Base-by-base conservation (phyloP, 2,329 filamentous ascomycete genomes). In the Apiospora arundinis region DNA sequence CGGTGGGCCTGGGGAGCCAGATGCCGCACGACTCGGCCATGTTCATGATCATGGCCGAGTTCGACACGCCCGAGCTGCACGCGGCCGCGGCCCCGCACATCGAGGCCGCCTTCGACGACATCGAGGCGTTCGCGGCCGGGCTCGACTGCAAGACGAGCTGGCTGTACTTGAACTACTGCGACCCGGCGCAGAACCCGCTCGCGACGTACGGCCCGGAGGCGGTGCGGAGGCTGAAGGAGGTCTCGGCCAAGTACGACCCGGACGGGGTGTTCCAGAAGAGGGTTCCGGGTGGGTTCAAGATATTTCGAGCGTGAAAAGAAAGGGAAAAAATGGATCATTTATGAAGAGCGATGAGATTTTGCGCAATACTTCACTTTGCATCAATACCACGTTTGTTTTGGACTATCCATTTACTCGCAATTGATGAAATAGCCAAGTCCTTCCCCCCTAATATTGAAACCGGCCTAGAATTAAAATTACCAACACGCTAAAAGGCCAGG, bases 161-260 rank as follows among this genome's bases (percentile, higher is more conserved):
- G 74, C 77, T 80, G 70, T 82, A 82, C 71, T 77, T 83, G 70
- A 83, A 82, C 74, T 83, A 83, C 69, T 78, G 77, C 70, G 74
- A 78, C 2, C 76, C 77, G 67, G 77, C 78, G 65, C 78, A 80
- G 73, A 71, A 77, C 67, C 76, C 77, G 5, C 72, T 81, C 18
- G 76, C 72, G 1, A 79, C 77, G 7, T 84, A 83, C 70, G 82
- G 82, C 4, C 70, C 67, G 9, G 75, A 74, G 23, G 82, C 82
- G 68, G 71, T 81, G 40, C 72, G 73, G 44, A 75, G 74, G 40
- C 69, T 84, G 69, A 74, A 76, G 42, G 71, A 70, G 7, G 77
- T 80, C 52, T 78, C 81, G n/a, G 67, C 75, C 63, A 80, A 80
- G 72, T 83, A 82, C 72, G 82, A 84, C 71, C 81, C 80, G 1